phyloP scores from a whole-genome alignment of 2,329 filamentous ascomycete genomes.

The Blastomyces emzantsi region DNA sequence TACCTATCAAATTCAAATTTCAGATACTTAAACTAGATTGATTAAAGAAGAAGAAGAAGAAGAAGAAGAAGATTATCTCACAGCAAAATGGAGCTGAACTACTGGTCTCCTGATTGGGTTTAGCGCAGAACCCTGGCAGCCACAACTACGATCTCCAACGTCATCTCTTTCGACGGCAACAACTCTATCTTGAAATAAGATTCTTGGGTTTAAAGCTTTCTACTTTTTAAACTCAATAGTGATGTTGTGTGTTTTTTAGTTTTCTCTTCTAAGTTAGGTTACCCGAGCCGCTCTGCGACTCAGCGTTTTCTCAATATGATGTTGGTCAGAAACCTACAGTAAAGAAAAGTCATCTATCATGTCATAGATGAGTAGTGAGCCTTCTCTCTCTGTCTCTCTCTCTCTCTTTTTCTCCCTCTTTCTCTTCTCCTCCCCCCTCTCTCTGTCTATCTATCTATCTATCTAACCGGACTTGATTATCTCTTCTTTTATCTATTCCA shows the following conservation, averaged over 20 bases:
- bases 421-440: not conserved
- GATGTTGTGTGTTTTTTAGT: not conserved
- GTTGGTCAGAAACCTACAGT: not conserved
- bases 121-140: not conserved
- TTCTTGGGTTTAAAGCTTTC: not conserved
- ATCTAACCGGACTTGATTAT: not conserved
- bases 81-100: too few relatives aligned
- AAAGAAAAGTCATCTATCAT: not conserved
- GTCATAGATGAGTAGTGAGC: not conserved
- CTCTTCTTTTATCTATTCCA: not conserved
- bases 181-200: not conserved
- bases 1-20: too few relatives aligned
- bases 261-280: not conserved
- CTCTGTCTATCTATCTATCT: not conserved
- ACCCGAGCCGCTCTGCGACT: not conserved
- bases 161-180: too few relatives aligned
- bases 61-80: too few relatives aligned
- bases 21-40: too few relatives aligned
- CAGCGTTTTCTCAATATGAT: not conserved
- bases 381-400: not conserved
- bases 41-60: too few relatives aligned
- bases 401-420: not conserved
- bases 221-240: not conserved
- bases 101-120: not conserved
- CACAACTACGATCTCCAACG: too few relatives aligned